phyloP scores from a whole-genome alignment of 192 early-diverging fungal genomes.

The Lobosporangium transversale region DNA sequence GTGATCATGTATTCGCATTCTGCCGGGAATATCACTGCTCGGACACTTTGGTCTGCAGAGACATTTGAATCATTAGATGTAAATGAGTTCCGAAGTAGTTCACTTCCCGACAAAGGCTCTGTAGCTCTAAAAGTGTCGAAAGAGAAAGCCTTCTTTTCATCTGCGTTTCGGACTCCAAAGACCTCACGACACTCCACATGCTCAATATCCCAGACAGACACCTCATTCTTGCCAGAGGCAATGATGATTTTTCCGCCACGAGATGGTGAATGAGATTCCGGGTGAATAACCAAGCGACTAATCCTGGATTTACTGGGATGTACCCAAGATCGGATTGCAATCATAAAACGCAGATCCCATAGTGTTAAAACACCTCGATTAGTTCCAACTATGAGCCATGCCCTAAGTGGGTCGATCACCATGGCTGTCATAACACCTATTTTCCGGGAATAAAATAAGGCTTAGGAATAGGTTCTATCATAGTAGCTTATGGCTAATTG shows the following conservation, averaged over 20 bases:
- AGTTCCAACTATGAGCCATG: slow-evolving; percentile 80
- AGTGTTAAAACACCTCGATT: slow-evolving; percentile 79
- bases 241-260: slow-evolving; percentile 67
- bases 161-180: slow-evolving; percentile 68
- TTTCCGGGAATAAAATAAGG: neutral
- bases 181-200: slow-evolving; percentile 74
- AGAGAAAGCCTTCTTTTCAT: slow-evolving; percentile 57
- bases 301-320: slow-evolving; percentile 77
- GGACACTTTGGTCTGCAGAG: slow-evolving; percentile 67
- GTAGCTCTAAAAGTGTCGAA: slow-evolving; percentile 61
- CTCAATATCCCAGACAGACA: slow-evolving; percentile 87
- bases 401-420: slow-evolving; percentile 65
- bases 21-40: slow-evolving; percentile 64
- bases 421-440: slow-evolving; percentile 76
- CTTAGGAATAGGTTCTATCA: neutral
- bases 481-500: no score
- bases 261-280: slow-evolving; percentile 39
- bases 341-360: slow-evolving; percentile 82
- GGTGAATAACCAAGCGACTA: slow-evolving; percentile 61
- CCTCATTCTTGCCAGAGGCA: slow-evolving; percentile 76
- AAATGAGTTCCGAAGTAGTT: slow-evolving; percentile 64
- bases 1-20: slow-evolving; percentile 76
- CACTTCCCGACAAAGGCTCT: slow-evolving; percentile 60
- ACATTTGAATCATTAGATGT: slow-evolving; percentile 64
- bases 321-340: slow-evolving; percentile 76